These are phyloP conservation scores for Aspergillus sp. DNA, from an alignment of 2,329 filamentous ascomycete genomes.

Conservation along the genomic window DNA sequence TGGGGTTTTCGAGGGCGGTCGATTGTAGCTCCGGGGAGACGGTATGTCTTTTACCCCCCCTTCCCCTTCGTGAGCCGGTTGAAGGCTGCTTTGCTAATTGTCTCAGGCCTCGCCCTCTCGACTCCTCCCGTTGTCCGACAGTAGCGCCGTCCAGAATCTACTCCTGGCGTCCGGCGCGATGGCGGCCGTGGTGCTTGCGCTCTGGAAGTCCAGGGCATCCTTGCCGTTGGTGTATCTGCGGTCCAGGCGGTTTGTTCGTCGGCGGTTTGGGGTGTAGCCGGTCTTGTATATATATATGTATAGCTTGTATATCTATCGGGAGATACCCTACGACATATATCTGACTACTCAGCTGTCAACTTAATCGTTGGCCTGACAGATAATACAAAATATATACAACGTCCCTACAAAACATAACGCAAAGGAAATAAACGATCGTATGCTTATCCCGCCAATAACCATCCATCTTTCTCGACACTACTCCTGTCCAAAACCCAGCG, in stretches of 20 bases:
- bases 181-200: constrained; percentile 3
- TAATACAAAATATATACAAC: constrained; percentile 13
- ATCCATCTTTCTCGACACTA: too few relatives aligned
- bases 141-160: constrained; percentile 1
- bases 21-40: neutral
- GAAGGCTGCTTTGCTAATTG: neutral
- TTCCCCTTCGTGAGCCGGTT: neutral
- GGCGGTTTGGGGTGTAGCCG: neutral
- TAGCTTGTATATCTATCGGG: neutral
- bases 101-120: neutral
- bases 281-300: constrained; percentile 1
- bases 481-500: constrained; percentile 97
- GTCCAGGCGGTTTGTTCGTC: neutral
- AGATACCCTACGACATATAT: too few relatives aligned
- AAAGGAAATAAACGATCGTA: constrained; percentile 5
- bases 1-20: constrained; percentile 13
- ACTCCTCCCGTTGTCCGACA: neutral
- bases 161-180: constrained; percentile 4
- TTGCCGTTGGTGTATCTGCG: neutral
- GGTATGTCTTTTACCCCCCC: neutral
- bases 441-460: neutral
- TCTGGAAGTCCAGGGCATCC: constrained; percentile 3
- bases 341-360: constrained; percentile 1
- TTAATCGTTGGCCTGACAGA: constrained; percentile 1
- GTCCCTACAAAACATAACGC: constrained; percentile 3